Evolutionary conservation across 176 grass and related monocot species (phyloP).

Genomic region (Cenchrus americanus): DNA sequence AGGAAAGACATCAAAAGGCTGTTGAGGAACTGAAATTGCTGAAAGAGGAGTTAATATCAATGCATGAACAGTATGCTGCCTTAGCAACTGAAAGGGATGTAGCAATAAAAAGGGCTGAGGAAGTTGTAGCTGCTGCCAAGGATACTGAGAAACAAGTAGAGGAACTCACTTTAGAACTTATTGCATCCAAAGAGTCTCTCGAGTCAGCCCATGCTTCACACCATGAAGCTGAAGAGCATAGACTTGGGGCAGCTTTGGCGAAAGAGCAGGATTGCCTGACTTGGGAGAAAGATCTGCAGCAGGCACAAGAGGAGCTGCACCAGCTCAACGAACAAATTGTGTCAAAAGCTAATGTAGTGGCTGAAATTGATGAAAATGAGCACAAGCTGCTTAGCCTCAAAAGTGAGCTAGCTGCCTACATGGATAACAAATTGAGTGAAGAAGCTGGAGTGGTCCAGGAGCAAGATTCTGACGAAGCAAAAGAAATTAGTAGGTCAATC

Average conservation of each 20-base stretch:
- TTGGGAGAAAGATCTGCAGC: conserved; percentile 84
- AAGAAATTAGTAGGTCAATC: conserved; percentile 60
- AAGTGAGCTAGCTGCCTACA: conserved; percentile 65
- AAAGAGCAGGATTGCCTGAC: conserved; percentile 82
- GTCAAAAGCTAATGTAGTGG: conserved; percentile 54
- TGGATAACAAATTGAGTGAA: conserved; percentile 62
- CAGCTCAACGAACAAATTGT: conserved; percentile 62
- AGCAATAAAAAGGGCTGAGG: conserved; percentile 55
- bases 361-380: conserved; percentile 55
- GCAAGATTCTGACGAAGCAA: conserved; percentile 55
- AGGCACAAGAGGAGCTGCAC: conserved; percentile 67
- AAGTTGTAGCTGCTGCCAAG: conserved; percentile 50
- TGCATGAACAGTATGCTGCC: conserved; percentile 59
- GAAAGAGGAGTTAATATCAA: conserved; percentile 59
- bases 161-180: conserved; percentile 80
- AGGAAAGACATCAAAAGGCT: conserved; percentile 69
- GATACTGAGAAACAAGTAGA: conserved; percentile 67
- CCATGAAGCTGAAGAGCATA: conserved; percentile 83
- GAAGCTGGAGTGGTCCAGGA: conserved; percentile 49
- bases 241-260: conserved; percentile 67
- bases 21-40: conserved; percentile 65
- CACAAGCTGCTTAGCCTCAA: conserved; percentile 55
- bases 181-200: conserved; percentile 68
- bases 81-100: conserved; percentile 69
- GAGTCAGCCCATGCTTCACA: conserved; percentile 76